Evolutionary conservation across 2,329 filamentous ascomycete species (phyloP).

Genomic region (Claviceps citrina): DNA sequence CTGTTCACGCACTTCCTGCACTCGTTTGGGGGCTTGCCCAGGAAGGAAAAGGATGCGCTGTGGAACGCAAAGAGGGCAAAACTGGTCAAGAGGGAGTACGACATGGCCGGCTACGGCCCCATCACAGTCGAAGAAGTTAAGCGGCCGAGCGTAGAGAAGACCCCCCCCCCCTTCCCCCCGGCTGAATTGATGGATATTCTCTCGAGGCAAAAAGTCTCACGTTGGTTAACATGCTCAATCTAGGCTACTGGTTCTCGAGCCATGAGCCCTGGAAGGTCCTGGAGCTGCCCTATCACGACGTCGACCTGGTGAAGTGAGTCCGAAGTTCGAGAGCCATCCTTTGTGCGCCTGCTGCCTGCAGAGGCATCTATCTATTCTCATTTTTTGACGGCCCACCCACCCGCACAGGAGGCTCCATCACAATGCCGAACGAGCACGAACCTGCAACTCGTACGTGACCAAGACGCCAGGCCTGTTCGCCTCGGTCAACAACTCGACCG

Average conservation of each 20-base stretch:
- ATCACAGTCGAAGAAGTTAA: conserved; percentile 26
- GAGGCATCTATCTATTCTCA: too few relatives aligned
- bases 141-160: background rate
- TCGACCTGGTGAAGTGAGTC: conserved; percentile 22
- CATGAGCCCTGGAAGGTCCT: conserved; percentile 28
- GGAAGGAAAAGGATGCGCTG: conserved; percentile 18
- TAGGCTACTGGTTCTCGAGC: conserved; percentile 25
- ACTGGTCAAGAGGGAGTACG: conserved; percentile 21
- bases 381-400: too few relatives aligned
- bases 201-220: background rate
- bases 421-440: conserved; percentile 25
- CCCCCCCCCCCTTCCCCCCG: too few relatives aligned
- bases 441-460: conserved; percentile 25
- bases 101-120: conserved; percentile 21
- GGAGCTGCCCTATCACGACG: conserved; percentile 27
- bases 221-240: background rate
- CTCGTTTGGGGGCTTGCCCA: conserved; percentile 20
- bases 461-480: conserved; percentile 25
- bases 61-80: conserved; percentile 25
- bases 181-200: background rate
- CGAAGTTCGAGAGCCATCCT: background rate
- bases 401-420: conserved; percentile 19
- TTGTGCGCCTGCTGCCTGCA: too few relatives aligned
- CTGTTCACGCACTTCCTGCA: conserved; percentile 26
- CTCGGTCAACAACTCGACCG: conserved; percentile 27